Conservation (phyloP, 345 rosid genomes). For the Aegle marmelos region DNA sequence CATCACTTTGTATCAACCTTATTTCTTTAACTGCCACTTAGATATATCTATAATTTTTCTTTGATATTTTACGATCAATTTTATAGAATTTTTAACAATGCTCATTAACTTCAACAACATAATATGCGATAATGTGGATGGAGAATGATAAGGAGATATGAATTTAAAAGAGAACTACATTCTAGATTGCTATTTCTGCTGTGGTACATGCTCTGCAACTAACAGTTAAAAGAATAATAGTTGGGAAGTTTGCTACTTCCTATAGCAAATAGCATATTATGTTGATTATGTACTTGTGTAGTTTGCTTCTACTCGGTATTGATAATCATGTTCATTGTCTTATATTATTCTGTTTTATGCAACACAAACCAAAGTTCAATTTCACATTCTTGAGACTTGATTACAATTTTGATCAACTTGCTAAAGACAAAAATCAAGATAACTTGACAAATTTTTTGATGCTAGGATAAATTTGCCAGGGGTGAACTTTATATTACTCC, state of each 20-base stretch:
- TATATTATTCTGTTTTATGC: too few species aligned
- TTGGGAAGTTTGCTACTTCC: constrained; percentile 86
- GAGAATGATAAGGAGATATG: not conserved
- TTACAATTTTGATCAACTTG: constrained; percentile 53
- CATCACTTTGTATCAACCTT: too few species aligned
- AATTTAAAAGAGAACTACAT: not conserved
- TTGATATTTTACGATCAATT: too few species aligned
- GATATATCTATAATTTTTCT: too few species aligned
- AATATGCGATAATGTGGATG: too few species aligned
- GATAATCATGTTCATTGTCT: too few species aligned
- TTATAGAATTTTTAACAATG: too few species aligned
- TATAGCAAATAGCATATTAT: too few species aligned
- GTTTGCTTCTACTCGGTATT: constrained; percentile 51
- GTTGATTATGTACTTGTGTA: constrained; percentile 74
- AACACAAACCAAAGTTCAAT: not conserved
- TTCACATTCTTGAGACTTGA: not conserved
- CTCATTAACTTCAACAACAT: too few species aligned
- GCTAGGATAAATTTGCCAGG: too few species aligned
- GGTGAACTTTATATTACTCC: too few species aligned
- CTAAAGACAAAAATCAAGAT: constrained; percentile 39
- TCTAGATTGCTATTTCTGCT: not conserved
- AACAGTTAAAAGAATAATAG: constrained; percentile 59
- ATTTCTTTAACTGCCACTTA: too few species aligned
- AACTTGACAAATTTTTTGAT: constrained; percentile 14
- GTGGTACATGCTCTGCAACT: constrained; percentile 19